Evolutionary conservation across 2,329 filamentous ascomycete species (phyloP), one percentile per base, ranked within the genome.

Genomic region (Orbilia blumenaviensis): DNA sequence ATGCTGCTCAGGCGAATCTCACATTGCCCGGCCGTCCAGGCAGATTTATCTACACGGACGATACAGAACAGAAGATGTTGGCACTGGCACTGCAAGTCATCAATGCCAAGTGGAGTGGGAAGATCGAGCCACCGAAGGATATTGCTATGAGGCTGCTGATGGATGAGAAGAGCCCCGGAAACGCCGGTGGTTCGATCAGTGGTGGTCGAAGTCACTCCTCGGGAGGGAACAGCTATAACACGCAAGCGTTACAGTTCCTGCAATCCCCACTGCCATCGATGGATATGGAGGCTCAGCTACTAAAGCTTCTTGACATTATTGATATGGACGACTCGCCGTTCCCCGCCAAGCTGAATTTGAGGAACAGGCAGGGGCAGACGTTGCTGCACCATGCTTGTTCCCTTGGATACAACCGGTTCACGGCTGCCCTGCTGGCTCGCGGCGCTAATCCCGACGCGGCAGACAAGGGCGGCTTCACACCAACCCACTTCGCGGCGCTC

Each of bases 301-400:
- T 95, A 78, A 90, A 88, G 79, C 89, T 91, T 71, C 85, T 95
- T n/a, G 91, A 94, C 79, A 85, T 92, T 48, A 90, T 94, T 80
- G 92, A 94, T 81, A 85, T 93, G 25, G 90, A 93, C 81, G 90
- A 93, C 79, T 92, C 88, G 80, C 87, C 89, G 2, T 86, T 90
- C 77, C 86, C 87, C 79, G 88, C 91, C 12, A 87, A 87, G 25
- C 88, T 92, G 77, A 91, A 95, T 80, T 84, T 90, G 60, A 87
- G 86, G 69, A 84, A 84, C 79, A 83, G 87, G 0, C 91, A 89
- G 10, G 92, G 92, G 0, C 91, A 94, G 81, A 93, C 91, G 0
- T 90, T 96, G 86, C 86, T 96, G 77, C 92, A 95, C 80, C 85
- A 94, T 77, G 92, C 91, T 1, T 92, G 89, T 79, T 91, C 91